Evolutionary conservation across 176 grass and related monocot genomes (phyloP), one percentile per base, ranked within the genome.

Genomic region (Ananas comosus): DNA sequence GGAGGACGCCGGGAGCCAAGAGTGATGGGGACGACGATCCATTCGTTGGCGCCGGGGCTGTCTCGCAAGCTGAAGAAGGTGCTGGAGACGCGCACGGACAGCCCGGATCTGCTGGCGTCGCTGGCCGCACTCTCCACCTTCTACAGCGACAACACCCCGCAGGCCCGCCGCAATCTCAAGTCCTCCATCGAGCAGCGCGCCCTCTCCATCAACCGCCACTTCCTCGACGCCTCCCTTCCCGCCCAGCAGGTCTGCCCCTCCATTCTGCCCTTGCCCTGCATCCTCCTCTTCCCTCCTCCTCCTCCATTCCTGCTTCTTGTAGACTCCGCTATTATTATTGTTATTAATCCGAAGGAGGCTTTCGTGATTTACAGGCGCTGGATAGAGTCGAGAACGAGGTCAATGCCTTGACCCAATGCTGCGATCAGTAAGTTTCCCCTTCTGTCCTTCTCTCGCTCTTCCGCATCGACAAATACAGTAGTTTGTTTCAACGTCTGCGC

Each of bases 41-140:
- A 42, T 29, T 74, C 83, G 13, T 63, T 99, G 51, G 89, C 85
- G 50, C 90, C 90, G 24, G 94, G 94, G 19, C 72, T 99, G 23
- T 88, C 94, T 51, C 75, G 90, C 84, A 99, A 91, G 87, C 78
- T 93, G 78, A 99, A 91, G 90, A 99, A 99, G 89, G 89, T 99
- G 70, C 74, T 99, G 47, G 94, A 99, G 72, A 99, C 94, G 69
- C 94, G 90, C 68, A 99, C 85, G 11, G 90, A 99, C 53, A 93
- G 68, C 75, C 84, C 89, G 50, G 94, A 99, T 83, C 89, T 99
- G 78, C 80, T 93, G 25, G 87, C 90, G 50, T 93, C 90, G 16
- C 87, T 99, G 21, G 85, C 86, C 24, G 79, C 90, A 2, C 90
- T 93, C 70, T 99, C 94, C 84, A 86, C 87, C 59, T 88, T 91